These are phyloP conservation scores for Termitomyces eurrhizus DNA, from an alignment of 768 basidiomycete species.

Conservation along the genomic window DNA sequence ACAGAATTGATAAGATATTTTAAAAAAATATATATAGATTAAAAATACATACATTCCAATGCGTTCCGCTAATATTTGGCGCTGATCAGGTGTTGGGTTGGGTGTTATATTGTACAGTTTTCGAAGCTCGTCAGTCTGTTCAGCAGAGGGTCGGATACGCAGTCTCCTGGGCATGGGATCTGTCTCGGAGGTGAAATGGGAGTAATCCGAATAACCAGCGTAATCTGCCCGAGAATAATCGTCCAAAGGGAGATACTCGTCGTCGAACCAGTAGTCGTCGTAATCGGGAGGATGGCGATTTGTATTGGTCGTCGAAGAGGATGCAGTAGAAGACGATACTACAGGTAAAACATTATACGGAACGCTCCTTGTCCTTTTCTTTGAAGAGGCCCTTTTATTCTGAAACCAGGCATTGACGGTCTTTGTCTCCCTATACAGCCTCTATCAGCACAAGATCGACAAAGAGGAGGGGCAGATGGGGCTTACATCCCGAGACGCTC, in stretches of 20 bases:
- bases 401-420: conserved; percentile 87
- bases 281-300: conserved; percentile 29
- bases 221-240: conserved; percentile 37
- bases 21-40: conserved; percentile 24
- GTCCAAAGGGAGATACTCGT: conserved; percentile 36
- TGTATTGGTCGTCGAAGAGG: conserved; percentile 26
- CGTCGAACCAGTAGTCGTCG: conserved; percentile 42
- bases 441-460: conserved; percentile 7
- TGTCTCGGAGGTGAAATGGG: conserved; percentile 46
- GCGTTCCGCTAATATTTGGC: conserved; percentile 58
- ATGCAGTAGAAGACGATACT: conserved; percentile 29
- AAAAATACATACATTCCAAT: conserved; percentile 67
- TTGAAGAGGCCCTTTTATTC: conserved; percentile 80
- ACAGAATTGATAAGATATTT: conserved; percentile 19
- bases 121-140: conserved; percentile 68
- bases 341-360: conserved; percentile 29
- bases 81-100: conserved; percentile 66
- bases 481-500: conserved; percentile 75
- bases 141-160: conserved; percentile 59
- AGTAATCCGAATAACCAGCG: conserved; percentile 44
- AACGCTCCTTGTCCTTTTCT: conserved; percentile 53
- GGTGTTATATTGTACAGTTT: conserved; percentile 59
- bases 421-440: conserved; percentile 64
- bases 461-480: conserved; percentile 13
- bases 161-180: conserved; percentile 53